Evolutionary conservation across 805 yeast species (phyloP).

Genomic region (Komagataella phaffii): DNA sequence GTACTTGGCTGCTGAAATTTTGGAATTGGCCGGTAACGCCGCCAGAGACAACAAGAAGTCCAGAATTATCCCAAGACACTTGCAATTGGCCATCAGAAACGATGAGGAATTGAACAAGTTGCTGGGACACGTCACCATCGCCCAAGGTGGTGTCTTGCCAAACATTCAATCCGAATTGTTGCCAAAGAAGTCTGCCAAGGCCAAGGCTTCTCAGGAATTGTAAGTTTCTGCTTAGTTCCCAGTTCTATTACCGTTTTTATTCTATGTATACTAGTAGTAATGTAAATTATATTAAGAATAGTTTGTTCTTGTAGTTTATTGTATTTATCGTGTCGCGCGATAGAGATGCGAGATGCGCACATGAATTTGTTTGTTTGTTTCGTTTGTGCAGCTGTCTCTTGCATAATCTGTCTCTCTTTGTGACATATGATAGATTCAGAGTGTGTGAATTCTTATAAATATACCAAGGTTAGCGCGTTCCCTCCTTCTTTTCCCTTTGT

Average conservation of each 20-base stretch:
- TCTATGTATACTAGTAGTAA: not conserved
- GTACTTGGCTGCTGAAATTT: conserved; percentile 94
- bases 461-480: not conserved
- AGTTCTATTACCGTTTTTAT: not conserved
- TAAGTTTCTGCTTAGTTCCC: conserved; percentile 15
- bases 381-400: not conserved
- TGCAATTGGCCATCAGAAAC: conserved; percentile 94
- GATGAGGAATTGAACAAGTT: conserved; percentile 94
- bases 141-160: conserved; percentile 98
- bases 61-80: conserved; percentile 97
- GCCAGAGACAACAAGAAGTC: conserved; percentile 98
- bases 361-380: not conserved
- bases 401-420: conserved; percentile 1
- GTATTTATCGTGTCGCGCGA: not conserved
- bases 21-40: conserved; percentile 97
- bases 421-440: not conserved
- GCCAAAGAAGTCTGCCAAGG: conserved; percentile 42
- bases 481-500: not conserved
- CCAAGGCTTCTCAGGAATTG: conserved; percentile 47
- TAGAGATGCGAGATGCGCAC: not conserved
- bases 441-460: not conserved
- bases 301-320: not conserved
- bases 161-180: conserved; percentile 89
- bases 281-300: not conserved
- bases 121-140: conserved; percentile 90